Evolutionary conservation across 2,329 filamentous ascomycete species (phyloP).

Genomic region (Botryotinia convoluta): DNA sequence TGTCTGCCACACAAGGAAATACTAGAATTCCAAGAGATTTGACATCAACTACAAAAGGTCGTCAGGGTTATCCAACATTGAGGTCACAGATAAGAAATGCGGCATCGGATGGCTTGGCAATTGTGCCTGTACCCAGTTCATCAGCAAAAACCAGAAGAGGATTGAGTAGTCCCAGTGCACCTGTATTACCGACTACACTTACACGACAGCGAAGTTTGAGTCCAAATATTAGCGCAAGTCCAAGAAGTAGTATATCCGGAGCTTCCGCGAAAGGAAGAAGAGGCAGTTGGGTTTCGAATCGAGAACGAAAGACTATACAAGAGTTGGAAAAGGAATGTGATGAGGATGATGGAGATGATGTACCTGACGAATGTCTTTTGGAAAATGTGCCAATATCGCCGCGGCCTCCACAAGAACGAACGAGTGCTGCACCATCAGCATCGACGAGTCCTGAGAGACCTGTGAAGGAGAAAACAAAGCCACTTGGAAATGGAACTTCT

Average conservation of each 20-base stretch:
- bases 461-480: conserved; percentile 34
- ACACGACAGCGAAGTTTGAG: conserved; percentile 37
- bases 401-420: conserved; percentile 56
- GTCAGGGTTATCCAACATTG: conserved; percentile 30
- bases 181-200: conserved; percentile 27
- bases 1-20: conserved; percentile 30
- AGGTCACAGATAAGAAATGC: conserved; percentile 32
- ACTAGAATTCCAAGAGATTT: conserved; percentile 35
- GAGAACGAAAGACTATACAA: conserved; percentile 62
- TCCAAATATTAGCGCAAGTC: conserved; percentile 28
- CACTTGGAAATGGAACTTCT: conserved; percentile 60
- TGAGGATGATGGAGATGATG: conserved; percentile 72
- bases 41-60: conserved; percentile 28
- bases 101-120: conserved; percentile 33
- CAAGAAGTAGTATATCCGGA: conserved; percentile 32
- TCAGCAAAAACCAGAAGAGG: conserved; percentile 26
- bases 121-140: conserved; percentile 31
- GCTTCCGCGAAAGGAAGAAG: conserved; percentile 26
- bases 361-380: conserved; percentile 74
- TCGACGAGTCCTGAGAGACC: conserved; percentile 36
- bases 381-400: conserved; percentile 83
- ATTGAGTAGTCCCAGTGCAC: conserved; percentile 30
- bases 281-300: conserved; percentile 66
- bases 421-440: conserved; percentile 53
- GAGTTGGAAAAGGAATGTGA: conserved; percentile 76